Evolutionary conservation across 2,329 filamentous ascomycete species (phyloP), one percentile per base, ranked within the genome.

Genomic region (Stachybotrys chlorohalonatus): DNA sequence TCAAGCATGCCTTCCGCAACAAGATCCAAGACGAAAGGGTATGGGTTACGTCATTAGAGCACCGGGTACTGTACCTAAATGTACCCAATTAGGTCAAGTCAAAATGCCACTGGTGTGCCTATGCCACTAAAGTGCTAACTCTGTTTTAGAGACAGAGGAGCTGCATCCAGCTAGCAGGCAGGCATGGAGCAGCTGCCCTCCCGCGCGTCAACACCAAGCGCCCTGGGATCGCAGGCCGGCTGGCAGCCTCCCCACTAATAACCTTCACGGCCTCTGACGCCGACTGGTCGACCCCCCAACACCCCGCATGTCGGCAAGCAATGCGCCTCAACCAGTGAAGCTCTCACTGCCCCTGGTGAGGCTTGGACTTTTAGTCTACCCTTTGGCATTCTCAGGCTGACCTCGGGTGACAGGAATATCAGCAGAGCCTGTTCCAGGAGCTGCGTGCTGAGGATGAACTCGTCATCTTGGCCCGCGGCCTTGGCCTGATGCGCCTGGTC

Each of bases 341-440:
- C 81, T 93, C 60, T 92, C 89, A 58, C 79, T 93, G 58, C 89
- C 89, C 60, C 63, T 73, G 56, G 70, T 72, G 59, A 50, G 61
- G 49, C 47, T n/a, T 11, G 16, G 7, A 52, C 45, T 47, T 17
- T 9, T 16, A 24, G 7, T 16, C 7, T 49, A 2, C 7, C 16
- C 7, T 16, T 9, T 16, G 46, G 9, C 46, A n/a, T 47, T 3
- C 46, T 46, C 36, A n/a, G 13, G 31, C 63, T 66, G 54, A 61
- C 53, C 53, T 17, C 49, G 17, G 11, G 46, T 52, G n/a, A 47
- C 54, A 87, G 84, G 79, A 91, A 78, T 99, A 95, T 71, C 94
- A 99, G 76, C 92, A 97, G 75, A 87, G 90, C 66, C 84, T 97
- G 64, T 97, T 97, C 76, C 90, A 89, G 69, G 89, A 94, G 73